A percentile compares a stretch with the other conserved stretches of the same genome.
Evolutionary conservation across 2,329 filamentous ascomycete genomes (phyloP).

Genomic region (Raffaelea arxii): DNA sequence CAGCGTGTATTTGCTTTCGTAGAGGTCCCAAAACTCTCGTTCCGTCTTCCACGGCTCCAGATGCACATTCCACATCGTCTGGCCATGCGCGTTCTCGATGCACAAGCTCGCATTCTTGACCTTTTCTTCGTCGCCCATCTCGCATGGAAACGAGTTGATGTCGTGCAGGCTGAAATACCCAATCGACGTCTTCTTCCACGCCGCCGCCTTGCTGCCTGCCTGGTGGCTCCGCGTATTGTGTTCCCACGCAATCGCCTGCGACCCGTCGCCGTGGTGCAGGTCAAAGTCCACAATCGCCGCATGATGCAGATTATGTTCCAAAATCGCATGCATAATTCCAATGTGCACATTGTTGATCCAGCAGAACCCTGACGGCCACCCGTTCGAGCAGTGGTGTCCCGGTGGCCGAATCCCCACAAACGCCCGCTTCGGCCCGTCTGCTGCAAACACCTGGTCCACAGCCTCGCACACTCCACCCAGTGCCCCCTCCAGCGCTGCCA

Average conservation of each 20-base stretch:
- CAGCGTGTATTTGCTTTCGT: conserved; percentile 66
- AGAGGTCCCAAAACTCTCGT: conserved; percentile 81
- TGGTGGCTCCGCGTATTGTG: conserved; percentile 64
- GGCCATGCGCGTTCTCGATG: conserved; percentile 86
- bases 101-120: conserved; percentile 90
- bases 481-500: conserved; percentile 81
- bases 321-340: conserved; percentile 82
- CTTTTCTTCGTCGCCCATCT: conserved; percentile 86
- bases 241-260: conserved; percentile 85
- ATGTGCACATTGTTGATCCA: conserved; percentile 99
- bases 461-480: conserved; percentile 90
- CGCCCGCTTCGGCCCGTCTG: conserved; percentile 54
- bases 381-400: conserved; percentile 87
- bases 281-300: conserved; percentile 91
- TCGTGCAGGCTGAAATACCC: conserved; percentile 97
- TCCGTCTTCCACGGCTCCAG: conserved; percentile 77
- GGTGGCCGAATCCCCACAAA: conserved; percentile 91
- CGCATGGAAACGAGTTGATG: conserved; percentile 97
- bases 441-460: conserved; percentile 71
- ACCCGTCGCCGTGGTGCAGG: conserved; percentile 89
- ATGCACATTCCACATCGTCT: conserved; percentile 95
- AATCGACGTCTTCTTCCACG: conserved; percentile 76
- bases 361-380: conserved; percentile 89
- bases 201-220: conserved; percentile 59
- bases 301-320: conserved; percentile 79